Base-by-base conservation (phyloP, 2,329 filamentous ascomycete genomes). In the Penicillium crustosum region DNA sequence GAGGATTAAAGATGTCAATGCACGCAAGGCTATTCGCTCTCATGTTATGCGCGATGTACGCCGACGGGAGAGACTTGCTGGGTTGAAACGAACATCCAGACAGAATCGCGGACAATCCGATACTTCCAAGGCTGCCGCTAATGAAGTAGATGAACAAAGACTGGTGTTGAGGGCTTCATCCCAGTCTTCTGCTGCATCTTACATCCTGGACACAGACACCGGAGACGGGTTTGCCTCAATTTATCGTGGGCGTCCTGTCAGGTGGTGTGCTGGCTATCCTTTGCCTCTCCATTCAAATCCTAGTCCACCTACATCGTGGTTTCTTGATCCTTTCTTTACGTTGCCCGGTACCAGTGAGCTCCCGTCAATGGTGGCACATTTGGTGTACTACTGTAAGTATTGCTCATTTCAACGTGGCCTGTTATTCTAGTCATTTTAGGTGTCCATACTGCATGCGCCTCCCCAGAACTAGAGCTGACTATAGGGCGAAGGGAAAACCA, bases 11-110 rank as follows among this genome's bases (percentile, higher is more conserved):
- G 70, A 77, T 66, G 67, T 66, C 51, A 70, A 73, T 60, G 73
- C 75, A 31, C 70, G 74, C 43, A 75, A 75, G 61, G 70, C 70
- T 13, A 77, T 77, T 47, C 72, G 75, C 17, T 77, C 75, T 15
- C 75, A 77, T 71, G 75, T 77, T 19, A 77, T 77, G 75, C 73
- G 75, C 41, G 70, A 76, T 61, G 75, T 77, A 17, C 75, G 75
- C 39, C 71, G 73, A 31, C 69, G 72, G n/a, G 75, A 77, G 59
- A 66, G 71, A 51, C 69, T 75, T 6, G 73, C 72, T 15, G 75
- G 75, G 2, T 57, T 72, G 38, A 77, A 75, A 60, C 65, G 75
- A 49, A 66, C 67, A 15, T 70, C 72, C 3, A 73, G 61, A 61
- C 70, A 69, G 36, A 62, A 47, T 48, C 61, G 61, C 10, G 59